Evolutionary conservation across 768 basidiomycete genomes (phyloP).

Genomic region (Terana coerulea): DNA sequence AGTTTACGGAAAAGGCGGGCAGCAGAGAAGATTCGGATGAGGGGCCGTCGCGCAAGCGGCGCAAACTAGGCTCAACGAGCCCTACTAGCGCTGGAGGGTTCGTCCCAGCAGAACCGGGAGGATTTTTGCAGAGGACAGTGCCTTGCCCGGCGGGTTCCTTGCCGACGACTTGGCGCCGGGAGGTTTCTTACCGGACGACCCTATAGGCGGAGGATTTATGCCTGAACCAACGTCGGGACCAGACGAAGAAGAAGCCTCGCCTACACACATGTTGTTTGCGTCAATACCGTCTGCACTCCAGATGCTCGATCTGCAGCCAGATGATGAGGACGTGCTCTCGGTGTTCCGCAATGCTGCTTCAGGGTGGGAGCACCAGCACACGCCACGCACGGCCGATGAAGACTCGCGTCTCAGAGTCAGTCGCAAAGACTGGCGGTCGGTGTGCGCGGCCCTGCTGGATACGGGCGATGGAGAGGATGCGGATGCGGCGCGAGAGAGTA

Average conservation of each 20-base stretch:
- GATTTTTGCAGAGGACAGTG: background rate
- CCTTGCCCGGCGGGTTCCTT: slow-evolving; percentile 14
- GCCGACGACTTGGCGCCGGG: background rate
- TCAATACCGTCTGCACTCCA: slow-evolving; percentile 60
- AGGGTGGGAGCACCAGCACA: slow-evolving; percentile 50
- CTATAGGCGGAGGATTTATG: slow-evolving; percentile 16
- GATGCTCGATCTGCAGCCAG: slow-evolving; percentile 53
- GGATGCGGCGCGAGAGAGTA: slow-evolving; percentile 22
- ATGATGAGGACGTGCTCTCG: slow-evolving; percentile 64
- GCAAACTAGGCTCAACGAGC: slow-evolving; percentile 7
- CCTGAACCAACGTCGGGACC: slow-evolving; percentile 9
- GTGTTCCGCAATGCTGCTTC: slow-evolving; percentile 75
- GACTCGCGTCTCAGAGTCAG: slow-evolving; percentile 40
- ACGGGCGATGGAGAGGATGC: slow-evolving; percentile 24
- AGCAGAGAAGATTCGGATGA: background rate
- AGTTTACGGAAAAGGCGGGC: slow-evolving; percentile 10
- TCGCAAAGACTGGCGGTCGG: slow-evolving; percentile 73
- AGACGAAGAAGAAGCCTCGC: slow-evolving; percentile 16
- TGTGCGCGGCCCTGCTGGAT: slow-evolving; percentile 68
- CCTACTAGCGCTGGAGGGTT: background rate
- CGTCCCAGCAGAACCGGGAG: background rate
- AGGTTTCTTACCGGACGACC: slow-evolving; percentile 10
- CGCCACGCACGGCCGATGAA: slow-evolving; percentile 13
- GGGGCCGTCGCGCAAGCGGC: slow-evolving; percentile 15
- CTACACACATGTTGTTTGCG: slow-evolving; percentile 51